Evolutionary conservation across 306 rosid genomes (phyloP), one percentile per base, ranked within the genome.

Genomic region (Medicago arabica): DNA sequence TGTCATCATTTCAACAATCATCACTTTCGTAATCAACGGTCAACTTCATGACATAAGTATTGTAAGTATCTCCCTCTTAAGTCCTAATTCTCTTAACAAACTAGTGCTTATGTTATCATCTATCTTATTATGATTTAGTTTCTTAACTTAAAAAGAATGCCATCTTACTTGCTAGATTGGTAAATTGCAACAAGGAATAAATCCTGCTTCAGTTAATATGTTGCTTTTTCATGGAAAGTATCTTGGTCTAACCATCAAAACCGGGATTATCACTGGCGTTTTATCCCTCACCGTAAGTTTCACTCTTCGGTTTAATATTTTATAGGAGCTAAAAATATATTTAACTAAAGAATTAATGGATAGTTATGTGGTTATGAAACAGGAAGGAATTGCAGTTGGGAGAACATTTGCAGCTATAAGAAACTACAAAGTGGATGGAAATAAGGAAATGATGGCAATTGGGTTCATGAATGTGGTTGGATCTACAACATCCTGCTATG

Each of bases 381-480:
- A 94, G 98, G 98, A 95, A 84, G 97, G 96, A 23, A 92, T 95
- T 80, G 98, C 98, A 28, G 97, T 95, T 2, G 98, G 97, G 71
- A 90, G 97, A 47, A 95, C 98, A 31, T 95, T 92, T 87, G 97
- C 98, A 38, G 59, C 87, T 14, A 46, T 95, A 14, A 92, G 85
- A 85, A 93, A 90, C 74, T 95, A 95, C 79, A 79, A 87, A 50
- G 83, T 92, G 1, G 99, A 92, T 75, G 99, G 99, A 77, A 95
- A 90, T 77, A 95, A 95, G 76, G 99, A 95, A 80, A 95, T 95
- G 99, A 92, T 95, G 43, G 99, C 99, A 40, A 86, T 95, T 2
- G 99, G 99, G 34, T 60, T 90, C 49, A 95, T 95, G 99, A 95
- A 95, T 72, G 36, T 95, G 40, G 82, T 95, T 70, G 99, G 99